A percentile compares a stretch with the other conserved stretches of the same genome.
These are phyloP conservation scores for Microglena sp. DNA, from an alignment of 139 green algal species.

Conservation along the genomic window DNA sequence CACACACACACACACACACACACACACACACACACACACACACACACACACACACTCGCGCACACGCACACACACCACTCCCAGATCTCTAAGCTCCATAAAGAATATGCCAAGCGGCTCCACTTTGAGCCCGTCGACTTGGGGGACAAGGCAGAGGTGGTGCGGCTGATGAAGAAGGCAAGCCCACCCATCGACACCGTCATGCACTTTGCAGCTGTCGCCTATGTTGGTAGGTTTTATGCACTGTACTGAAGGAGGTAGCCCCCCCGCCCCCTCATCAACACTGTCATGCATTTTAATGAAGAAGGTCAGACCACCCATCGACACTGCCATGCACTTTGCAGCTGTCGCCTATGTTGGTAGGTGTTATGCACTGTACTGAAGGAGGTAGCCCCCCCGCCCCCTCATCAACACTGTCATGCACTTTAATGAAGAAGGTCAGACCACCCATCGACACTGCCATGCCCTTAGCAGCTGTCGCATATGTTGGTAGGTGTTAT, in stretches of 20 bases:
- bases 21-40: too few relatives aligned
- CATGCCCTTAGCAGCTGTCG: constrained; percentile 69
- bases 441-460: constrained; percentile 37
- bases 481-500: constrained; percentile 50
- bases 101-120: constrained; percentile 6
- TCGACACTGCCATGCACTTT: constrained; percentile 69
- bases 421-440: constrained; percentile 18
- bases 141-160: constrained; percentile 33
- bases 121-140: constrained; percentile 40
- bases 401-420: too few relatives aligned
- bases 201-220: constrained; percentile 70
- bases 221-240: constrained; percentile 50
- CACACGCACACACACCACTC: too few relatives aligned
- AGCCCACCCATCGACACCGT: constrained; percentile 38
- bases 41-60: too few relatives aligned
- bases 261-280: not conserved
- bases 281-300: too few relatives aligned
- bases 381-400: not conserved
- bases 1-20: too few relatives aligned
- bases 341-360: constrained; percentile 66
- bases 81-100: too few relatives aligned
- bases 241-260: not conserved
- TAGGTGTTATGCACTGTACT: constrained; percentile 11
- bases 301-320: not conserved
- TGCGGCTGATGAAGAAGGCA: constrained; percentile 13